Percentiles rank a stretch among this genome's conserved stretches.
These are phyloP conservation scores for Pulveroboletus ravenelii DNA, from an alignment of 768 basidiomycete species.

Conservation along the genomic window DNA sequence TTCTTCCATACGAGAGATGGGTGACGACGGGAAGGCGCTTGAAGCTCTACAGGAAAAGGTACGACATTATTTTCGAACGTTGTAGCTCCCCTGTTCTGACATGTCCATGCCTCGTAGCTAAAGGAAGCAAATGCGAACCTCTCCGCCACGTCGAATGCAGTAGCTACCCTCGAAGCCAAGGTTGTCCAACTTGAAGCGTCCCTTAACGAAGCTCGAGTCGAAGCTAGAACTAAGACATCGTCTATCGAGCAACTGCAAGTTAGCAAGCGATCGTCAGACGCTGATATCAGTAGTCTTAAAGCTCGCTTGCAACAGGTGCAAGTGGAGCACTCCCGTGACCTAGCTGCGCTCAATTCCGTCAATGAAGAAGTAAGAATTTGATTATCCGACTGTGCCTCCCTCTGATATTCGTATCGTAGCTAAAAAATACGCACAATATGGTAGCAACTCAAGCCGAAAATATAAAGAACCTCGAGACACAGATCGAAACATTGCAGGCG, in stretches of 20 bases:
- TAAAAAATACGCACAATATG: slow-evolving; percentile 44
- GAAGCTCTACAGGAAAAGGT: slow-evolving; percentile 62
- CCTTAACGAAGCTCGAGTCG: slow-evolving; percentile 42
- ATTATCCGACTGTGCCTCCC: not conserved
- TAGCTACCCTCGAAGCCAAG: slow-evolving; percentile 51
- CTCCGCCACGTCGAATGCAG: slow-evolving; percentile 45
- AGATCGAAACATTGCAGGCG: slow-evolving; percentile 47
- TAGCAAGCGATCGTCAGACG: slow-evolving; percentile 46
- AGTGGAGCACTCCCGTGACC: slow-evolving; percentile 22
- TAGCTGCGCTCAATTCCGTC: slow-evolving; percentile 36
- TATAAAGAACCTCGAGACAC: slow-evolving; percentile 45
- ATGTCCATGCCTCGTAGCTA: slow-evolving; percentile 39
- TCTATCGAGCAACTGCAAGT: slow-evolving; percentile 44
- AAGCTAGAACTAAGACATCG: slow-evolving; percentile 44
- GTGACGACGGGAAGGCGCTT: slow-evolving; percentile 53
- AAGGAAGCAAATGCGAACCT: slow-evolving; percentile 52
- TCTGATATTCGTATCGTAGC: slow-evolving; percentile 34
- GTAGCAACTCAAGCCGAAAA: slow-evolving; percentile 40
- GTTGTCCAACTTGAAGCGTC: slow-evolving; percentile 46
- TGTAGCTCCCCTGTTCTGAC: not conserved
- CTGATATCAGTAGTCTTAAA: slow-evolving; percentile 42
- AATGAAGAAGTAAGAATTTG: slow-evolving; percentile 46
- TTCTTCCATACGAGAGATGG: slow-evolving; percentile 68
- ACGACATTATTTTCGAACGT: slow-evolving; percentile 6
- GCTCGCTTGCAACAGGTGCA: slow-evolving; percentile 38